These are phyloP conservation scores for Melanogaster broomeanus DNA, from an alignment of 768 basidiomycete genomes.

Conservation along the genomic window DNA sequence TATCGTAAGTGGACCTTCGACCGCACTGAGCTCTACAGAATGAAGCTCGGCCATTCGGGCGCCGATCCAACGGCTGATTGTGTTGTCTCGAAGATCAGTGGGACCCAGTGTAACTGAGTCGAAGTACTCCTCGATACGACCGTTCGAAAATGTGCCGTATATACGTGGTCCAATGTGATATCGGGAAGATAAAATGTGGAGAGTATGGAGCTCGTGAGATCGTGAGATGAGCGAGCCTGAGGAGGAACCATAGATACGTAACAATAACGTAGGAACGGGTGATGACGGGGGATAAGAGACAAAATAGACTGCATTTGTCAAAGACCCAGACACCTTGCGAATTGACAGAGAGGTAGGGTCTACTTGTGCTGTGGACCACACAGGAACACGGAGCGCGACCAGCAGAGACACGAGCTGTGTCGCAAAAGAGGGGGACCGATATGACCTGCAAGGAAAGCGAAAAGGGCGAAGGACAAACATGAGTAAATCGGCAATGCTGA, in stretches of 20 bases:
- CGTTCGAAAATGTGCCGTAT: constrained; percentile 94
- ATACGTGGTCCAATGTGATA: constrained; percentile 91
- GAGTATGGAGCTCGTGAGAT: constrained; percentile 78
- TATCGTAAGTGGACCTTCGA: constrained; percentile 49
- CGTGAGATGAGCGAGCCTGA: constrained; percentile 88
- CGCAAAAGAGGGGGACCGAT: constrained; percentile 60
- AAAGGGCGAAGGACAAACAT: constrained; percentile 5
- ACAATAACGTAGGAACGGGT: constrained; percentile 65
- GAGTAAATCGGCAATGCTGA: constrained; percentile 12
- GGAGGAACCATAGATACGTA: constrained; percentile 91
- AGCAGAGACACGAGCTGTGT: constrained; percentile 56
- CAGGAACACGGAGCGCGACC: constrained; percentile 53
- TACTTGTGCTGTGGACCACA: constrained; percentile 55
- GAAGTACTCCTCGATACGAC: constrained; percentile 95
- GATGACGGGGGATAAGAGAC: constrained; percentile 68
- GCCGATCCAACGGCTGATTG: constrained; percentile 85
- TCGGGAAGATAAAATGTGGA: constrained; percentile 85
- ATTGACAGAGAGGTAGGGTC: constrained; percentile 56
- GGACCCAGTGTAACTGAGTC: constrained; percentile 80
- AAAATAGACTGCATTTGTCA: constrained; percentile 98
- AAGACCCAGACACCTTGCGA: constrained; percentile 82
- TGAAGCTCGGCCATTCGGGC: constrained; percentile 96
- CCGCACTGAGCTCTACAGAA: constrained; percentile 76
- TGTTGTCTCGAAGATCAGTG: constrained; percentile 73
- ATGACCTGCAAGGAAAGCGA: constrained; percentile 48